These are phyloP conservation scores for Rhodotorula sp. DNA, from an alignment of 1,284 basidiomycete genomes.

Conservation along the genomic window DNA sequence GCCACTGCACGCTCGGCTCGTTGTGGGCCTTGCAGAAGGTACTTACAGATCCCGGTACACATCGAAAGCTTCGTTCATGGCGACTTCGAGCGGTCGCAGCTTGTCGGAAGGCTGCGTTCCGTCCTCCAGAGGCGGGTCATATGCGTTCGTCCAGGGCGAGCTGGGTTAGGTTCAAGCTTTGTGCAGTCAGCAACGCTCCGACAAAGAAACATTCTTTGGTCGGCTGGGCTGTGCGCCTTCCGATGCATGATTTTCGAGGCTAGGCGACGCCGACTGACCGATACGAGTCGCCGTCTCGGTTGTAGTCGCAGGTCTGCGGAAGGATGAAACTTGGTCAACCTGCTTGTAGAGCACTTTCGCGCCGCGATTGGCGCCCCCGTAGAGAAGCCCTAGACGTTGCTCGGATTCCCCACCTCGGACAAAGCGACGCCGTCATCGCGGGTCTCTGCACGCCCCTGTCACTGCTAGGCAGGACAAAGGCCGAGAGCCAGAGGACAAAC, in stretches of 20 bases:
- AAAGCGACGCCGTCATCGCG: background rate
- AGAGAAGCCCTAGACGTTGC: background rate
- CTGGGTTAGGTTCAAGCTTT: constrained; percentile 51
- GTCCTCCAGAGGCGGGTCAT: constrained; percentile 80
- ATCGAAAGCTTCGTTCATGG: constrained; percentile 94
- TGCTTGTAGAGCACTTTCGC: too few relatives aligned
- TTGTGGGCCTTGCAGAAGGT: background rate
- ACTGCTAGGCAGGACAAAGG: background rate
- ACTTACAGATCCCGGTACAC: constrained; percentile 89
- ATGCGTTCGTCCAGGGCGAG: constrained; percentile 96
- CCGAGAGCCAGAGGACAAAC: constrained; percentile 47
- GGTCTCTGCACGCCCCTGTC: background rate
- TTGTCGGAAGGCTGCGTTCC: constrained; percentile 80
- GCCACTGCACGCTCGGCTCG: background rate
- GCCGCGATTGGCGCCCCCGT: background rate
- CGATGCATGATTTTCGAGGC: background rate
- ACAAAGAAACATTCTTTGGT: too few relatives aligned
- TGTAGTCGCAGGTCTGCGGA: constrained; percentile 67
- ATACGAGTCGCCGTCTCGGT: constrained; percentile 92
- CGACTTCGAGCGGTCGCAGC: constrained; percentile 85
- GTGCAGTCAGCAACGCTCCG: background rate
- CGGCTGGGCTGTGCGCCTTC: too few relatives aligned
- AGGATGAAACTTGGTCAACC: background rate
- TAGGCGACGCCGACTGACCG: constrained; percentile 58
- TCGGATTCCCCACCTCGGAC: background rate